Evolutionary conservation across 331 rosid genomes (phyloP), one percentile per base, ranked within the genome.

Genomic region (Stylosanthes scabra): DNA sequence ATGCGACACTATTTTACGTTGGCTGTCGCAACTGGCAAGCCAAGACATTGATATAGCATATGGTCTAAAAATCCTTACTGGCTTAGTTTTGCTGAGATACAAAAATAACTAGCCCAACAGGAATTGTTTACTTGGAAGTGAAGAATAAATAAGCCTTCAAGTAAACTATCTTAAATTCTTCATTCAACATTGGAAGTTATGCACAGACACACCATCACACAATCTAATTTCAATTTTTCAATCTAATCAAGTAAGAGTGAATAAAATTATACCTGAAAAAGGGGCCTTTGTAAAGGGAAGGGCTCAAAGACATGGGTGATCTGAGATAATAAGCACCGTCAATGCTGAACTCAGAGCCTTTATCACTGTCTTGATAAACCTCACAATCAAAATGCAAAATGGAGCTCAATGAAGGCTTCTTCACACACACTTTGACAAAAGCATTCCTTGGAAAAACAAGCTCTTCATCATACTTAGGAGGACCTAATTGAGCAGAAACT

Each of bases 371-470:
- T 75, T 78, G 81, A 61, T 49, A 83, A 76, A 82, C 79, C 52
- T 31, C 37, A 75, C 96, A 94, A 44, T 94, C 89, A 72, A 91
- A 94, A 74, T 84, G 97, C 87, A 94, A 74, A 11, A 91, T 27
- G 11, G 95, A 87, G 60, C 81, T 80, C 75, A 88, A 31, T 3
- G 84, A 51, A 9, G 93, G 97, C 72, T 91, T 94, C 70, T 81
- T 86, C 45, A 94, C 51, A 70, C 94, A 91, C 0, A 94, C 82
- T 84, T 94, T 94, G 89, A 91, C 89, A 69, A 78, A 71, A 58
- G 74, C 85, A 13, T 88, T 84, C 82, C 95, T 78, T 2, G 89
- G 72, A 71, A 84, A 84, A 44, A 41, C n/a, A 1, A 68, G 67
- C 1, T 80, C 77, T 11, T 37, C 59, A 16, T 70, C 83, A 1